Conservation (phyloP, 192 early-diverging fungal genomes). For the Entomortierella beljakovae region DNA sequence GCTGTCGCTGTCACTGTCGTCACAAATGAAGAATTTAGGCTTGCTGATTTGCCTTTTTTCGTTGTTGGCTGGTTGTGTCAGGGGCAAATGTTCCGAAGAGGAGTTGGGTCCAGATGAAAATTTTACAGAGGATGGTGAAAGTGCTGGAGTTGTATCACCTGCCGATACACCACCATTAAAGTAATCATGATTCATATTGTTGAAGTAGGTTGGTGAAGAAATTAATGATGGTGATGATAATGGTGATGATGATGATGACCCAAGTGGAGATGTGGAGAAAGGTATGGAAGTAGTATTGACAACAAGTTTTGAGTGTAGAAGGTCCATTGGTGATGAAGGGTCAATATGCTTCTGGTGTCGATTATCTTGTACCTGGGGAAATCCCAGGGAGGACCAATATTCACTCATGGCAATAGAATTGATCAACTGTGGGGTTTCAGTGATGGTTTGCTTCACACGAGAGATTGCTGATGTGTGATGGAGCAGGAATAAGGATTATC, state of each 20-base stretch:
- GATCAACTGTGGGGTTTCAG: constrained; percentile 12
- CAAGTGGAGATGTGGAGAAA: neutral
- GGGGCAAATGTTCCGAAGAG: too few relatives aligned
- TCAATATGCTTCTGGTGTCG: constrained; percentile 8
- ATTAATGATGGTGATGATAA: neutral
- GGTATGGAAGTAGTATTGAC: neutral
- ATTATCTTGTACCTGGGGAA: constrained; percentile 17
- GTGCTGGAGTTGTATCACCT: too few relatives aligned
- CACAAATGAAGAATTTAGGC: constrained; percentile 33
- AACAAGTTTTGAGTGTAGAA: neutral
- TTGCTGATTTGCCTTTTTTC: too few relatives aligned
- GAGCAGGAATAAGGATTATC: neutral
- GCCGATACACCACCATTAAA: too few relatives aligned
- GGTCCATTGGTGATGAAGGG: neutral
- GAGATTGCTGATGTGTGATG: constrained; percentile 36
- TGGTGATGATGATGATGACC: neutral
- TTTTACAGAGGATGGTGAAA: too few relatives aligned
- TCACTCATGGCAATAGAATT: constrained; percentile 29
- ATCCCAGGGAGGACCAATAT: constrained; percentile 27
- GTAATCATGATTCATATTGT: too few relatives aligned
- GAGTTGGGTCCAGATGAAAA: too few relatives aligned
- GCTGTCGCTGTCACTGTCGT: constrained; percentile 4
- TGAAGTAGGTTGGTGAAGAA: neutral
- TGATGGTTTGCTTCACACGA: constrained; percentile 32
- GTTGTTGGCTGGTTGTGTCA: too few relatives aligned